Evolutionary conservation across 345 rosid genomes (phyloP), one percentile per base, ranked within the genome.

Genomic region (Corymbia maculata): DNA sequence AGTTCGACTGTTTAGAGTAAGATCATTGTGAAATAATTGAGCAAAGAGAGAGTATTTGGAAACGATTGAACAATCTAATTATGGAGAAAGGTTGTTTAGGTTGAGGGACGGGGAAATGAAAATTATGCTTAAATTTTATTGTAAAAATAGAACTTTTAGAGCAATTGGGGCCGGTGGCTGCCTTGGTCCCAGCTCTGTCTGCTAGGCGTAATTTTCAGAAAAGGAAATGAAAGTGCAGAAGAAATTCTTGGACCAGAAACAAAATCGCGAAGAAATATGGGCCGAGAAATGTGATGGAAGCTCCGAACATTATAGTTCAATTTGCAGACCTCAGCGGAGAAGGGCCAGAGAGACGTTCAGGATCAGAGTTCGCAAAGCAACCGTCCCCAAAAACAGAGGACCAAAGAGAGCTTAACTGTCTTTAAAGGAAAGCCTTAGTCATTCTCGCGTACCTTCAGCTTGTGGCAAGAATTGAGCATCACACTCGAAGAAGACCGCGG

Each of bases 371-470:
- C 64, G n/a, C 28, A 57, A 24, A 57, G 64, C 64, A 57, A 24
- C 22, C 10, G 22, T 57, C 57, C 64, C 64, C 57, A 53, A 7
- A 26, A 57, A 57, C 64, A 57, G 64, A 11, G 64, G 64, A 10
- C 64, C 64, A 57, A 24, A 57, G 22, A 68, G 88, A 87, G 45
- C 57, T 13, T 87, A 9, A 87, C 85, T 87, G 88, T 53, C 75
- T 24, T 14, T 11, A 47, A 50, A 49, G 75, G 45, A 47, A 1
- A 47, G 55, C 47, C 2, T 47, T 64, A 22, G 61, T 55, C 6
- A 55, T 55, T 55, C 61, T 55, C 28, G 64, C 6, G 13, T 68
- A 94, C 97, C 97, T 94, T 95, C 97, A 26, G 92, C 94, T 5
- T n/a, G 89, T 15, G 57, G 57, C 57, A 53, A 53, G 57, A 53